Conservation (phyloP, 2,329 filamentous ascomycete species). For the Ceratocystis cubensis region DNA sequence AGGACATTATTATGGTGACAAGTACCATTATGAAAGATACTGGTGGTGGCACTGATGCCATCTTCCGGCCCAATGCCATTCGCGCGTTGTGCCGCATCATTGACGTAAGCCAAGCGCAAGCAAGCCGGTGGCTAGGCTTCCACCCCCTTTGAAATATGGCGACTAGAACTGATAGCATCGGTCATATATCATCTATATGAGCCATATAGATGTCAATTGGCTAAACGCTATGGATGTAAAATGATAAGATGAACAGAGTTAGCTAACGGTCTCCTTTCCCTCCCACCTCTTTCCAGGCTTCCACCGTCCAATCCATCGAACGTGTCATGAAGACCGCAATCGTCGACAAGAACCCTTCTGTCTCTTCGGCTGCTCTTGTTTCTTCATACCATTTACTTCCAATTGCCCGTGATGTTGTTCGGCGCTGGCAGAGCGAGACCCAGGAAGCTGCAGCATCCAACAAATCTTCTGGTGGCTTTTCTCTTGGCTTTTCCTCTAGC, state of each 20-base stretch:
- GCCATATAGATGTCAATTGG: no score
- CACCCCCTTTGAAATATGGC: no score
- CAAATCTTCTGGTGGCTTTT: conserved; percentile 83
- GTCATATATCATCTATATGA: no score
- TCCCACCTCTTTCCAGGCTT: conserved; percentile 45
- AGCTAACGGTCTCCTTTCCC: no score
- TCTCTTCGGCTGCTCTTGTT: conserved; percentile 88
- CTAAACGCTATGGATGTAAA: no score
- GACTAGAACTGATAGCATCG: not conserved
- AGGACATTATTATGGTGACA: conserved; percentile 99
- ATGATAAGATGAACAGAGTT: no score
- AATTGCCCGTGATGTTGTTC: conserved; percentile 86
- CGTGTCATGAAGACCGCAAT: conserved; percentile 98
- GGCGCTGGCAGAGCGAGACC: conserved; percentile 96
- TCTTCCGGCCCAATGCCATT: conserved; percentile 93
- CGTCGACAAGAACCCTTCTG: conserved; percentile 96
- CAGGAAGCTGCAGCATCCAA: conserved; percentile 86
- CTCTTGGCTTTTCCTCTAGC: conserved; percentile 76
- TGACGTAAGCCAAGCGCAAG: conserved; percentile 48
- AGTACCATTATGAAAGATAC: conserved; percentile 99
- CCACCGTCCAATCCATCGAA: conserved; percentile 94
- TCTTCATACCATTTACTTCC: conserved; percentile 97
- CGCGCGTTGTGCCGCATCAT: conserved; percentile 92
- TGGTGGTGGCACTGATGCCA: conserved; percentile 81
- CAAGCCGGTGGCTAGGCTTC: not conserved